A percentile compares a stretch with the other conserved stretches of the same genome.
phyloP scores from a whole-genome alignment of 352 stramenopile species.

The Globisporangium lucens region DNA sequence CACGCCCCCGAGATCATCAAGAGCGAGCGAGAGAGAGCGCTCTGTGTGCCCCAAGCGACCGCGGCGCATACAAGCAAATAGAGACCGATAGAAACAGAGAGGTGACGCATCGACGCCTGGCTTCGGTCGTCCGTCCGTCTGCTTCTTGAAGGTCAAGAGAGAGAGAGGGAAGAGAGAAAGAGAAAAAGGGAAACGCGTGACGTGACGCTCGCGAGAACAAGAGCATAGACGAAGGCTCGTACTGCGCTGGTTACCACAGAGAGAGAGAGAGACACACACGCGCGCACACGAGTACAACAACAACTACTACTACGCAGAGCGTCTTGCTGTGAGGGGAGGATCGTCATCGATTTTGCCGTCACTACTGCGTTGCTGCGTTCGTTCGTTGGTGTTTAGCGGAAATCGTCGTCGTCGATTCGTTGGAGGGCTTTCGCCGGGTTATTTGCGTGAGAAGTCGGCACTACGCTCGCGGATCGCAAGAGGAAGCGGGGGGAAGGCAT shows the following conservation, averaged over 20 bases:
- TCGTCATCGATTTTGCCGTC: not conserved
- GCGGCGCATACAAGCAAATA: not conserved
- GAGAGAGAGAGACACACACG: not conserved
- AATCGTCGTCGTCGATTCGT: slow-evolving; percentile 3
- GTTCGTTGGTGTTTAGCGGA: not conserved
- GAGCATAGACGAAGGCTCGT: not conserved
- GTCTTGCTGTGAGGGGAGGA: not conserved
- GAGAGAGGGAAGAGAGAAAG: not conserved
- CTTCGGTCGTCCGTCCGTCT: slow-evolving; percentile 1
- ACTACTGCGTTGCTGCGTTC: not conserved
- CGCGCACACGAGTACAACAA: not conserved
- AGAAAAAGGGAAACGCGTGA: not conserved
- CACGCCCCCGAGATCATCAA: not conserved
- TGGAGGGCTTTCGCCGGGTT: slow-evolving; percentile 4
- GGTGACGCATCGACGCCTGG: not conserved
- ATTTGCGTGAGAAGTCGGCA: slow-evolving; percentile 9
- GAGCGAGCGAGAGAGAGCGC: not conserved
- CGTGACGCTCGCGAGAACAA: not conserved
- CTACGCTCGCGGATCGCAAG: slow-evolving; percentile 44
- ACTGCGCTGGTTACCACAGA: not conserved
- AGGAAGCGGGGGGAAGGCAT: slow-evolving; percentile 59
- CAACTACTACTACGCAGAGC: not conserved
- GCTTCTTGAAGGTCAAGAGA: slow-evolving; percentile 2
- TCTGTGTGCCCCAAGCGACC: not conserved
- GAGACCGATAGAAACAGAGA: not conserved